Percentiles rank a stretch among this genome's conserved stretches.
Evolutionary conservation across 352 stramenopile species (phyloP).

Genomic region (Saprolegnia parasitica): DNA sequence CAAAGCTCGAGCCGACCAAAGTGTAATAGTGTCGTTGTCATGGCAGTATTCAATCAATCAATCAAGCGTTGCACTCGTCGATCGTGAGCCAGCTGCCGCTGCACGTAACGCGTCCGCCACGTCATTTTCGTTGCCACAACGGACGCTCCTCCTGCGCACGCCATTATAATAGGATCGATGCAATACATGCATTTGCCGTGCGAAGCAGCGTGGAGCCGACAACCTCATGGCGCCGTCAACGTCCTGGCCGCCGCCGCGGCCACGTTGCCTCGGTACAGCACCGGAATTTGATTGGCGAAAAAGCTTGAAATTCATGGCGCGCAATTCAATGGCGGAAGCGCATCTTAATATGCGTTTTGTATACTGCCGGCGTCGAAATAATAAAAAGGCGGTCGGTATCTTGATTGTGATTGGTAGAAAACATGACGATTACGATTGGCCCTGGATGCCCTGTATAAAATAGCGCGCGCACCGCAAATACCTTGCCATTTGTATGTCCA

Average conservation of each 20-base stretch:
- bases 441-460: conserved; percentile 13
- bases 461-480: background rate
- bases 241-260: too few relatives aligned
- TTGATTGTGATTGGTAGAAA: conserved; percentile 6
- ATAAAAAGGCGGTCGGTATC: background rate
- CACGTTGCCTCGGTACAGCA: too few relatives aligned
- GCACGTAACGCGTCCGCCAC: too few relatives aligned
- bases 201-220: too few relatives aligned
- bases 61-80: background rate
- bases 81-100: background rate
- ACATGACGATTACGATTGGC: conserved; percentile 18
- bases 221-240: too few relatives aligned
- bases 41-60: background rate
- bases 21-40: background rate
- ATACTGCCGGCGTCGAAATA: background rate
- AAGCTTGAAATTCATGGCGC: background rate
- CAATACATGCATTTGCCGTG: too few relatives aligned
- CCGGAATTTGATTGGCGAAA: background rate
- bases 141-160: too few relatives aligned
- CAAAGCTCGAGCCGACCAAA: background rate
- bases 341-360: background rate
- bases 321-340: background rate
- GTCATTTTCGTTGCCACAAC: too few relatives aligned
- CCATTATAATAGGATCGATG: too few relatives aligned
- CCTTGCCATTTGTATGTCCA: conserved; percentile 11